Evolutionary conservation across 1,284 basidiomycete species (phyloP).

Genomic region (Leucocoprinus gongylophorus): DNA sequence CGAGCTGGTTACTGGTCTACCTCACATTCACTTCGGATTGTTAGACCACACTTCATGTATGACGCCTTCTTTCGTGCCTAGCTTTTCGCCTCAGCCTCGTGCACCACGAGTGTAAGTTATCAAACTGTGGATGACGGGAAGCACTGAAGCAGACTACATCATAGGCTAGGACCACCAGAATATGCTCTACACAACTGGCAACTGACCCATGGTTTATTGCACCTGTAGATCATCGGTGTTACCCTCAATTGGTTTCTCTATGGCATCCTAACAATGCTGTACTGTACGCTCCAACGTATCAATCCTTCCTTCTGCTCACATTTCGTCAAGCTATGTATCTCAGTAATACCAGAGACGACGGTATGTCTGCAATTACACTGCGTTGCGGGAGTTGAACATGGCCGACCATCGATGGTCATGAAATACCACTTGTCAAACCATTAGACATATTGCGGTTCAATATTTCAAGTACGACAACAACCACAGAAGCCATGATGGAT

Average conservation of each 20-base stretch:
- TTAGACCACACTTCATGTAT: background rate
- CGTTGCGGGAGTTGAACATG: background rate
- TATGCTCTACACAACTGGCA: background rate
- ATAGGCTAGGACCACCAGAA: background rate
- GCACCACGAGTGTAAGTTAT: background rate
- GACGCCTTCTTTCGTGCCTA: background rate
- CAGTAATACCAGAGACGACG: background rate
- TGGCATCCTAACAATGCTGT: constrained; percentile 10
- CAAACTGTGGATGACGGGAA: background rate
- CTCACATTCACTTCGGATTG: no score
- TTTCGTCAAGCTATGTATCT: background rate
- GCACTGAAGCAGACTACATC: background rate
- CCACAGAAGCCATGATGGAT: no score
- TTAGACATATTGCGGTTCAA: no score
- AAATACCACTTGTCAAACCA: background rate
- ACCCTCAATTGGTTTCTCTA: constrained; percentile 10
- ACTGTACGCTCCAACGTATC: background rate
- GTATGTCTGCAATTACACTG: constrained; percentile 3
- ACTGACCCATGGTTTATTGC: background rate
- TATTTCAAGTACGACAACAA: no score
- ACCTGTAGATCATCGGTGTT: constrained; percentile 1
- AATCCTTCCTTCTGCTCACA: background rate
- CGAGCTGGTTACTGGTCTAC: no score
- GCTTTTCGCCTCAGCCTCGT: background rate
- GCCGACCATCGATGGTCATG: background rate